A percentile compares a stretch with the other conserved stretches of the same genome.
These are phyloP conservation scores for Stagonosporopsis chrysanthemi DNA, from an alignment of 2,329 filamentous ascomycete genomes.

Conservation along the genomic window DNA sequence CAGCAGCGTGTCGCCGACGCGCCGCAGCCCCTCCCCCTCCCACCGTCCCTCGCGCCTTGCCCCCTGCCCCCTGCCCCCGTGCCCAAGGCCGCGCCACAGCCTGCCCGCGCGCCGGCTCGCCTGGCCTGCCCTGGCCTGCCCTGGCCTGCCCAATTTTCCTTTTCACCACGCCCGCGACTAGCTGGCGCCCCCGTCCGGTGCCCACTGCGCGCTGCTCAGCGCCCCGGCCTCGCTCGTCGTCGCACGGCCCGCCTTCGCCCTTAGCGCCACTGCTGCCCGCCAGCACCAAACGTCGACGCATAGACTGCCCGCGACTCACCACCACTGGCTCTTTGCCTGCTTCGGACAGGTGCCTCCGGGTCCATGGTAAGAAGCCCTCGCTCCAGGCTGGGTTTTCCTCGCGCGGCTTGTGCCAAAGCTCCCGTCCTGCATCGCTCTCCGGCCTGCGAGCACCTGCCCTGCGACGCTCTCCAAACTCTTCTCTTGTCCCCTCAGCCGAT, in stretches of 20 bases:
- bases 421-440: slow-evolving; percentile 42
- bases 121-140: slow-evolving; percentile 3
- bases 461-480: slow-evolving; percentile 49
- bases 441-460: slow-evolving; percentile 41
- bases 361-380: slow-evolving; percentile 48
- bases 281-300: slow-evolving; percentile 45
- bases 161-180: slow-evolving; percentile 22
- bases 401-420: slow-evolving; percentile 43
- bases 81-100: slow-evolving; percentile 2
- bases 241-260: slow-evolving; percentile 8
- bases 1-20: not conserved
- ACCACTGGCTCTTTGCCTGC: slow-evolving; percentile 38
- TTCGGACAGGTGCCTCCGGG: slow-evolving; percentile 46
- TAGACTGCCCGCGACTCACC: slow-evolving; percentile 41
- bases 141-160: slow-evolving; percentile 2
- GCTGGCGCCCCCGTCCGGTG: too few relatives aligned
- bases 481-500: slow-evolving; percentile 40
- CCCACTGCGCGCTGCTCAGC: too few relatives aligned
- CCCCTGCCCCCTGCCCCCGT: not conserved
- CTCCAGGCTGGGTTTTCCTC: slow-evolving; percentile 43
- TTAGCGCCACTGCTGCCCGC: slow-evolving; percentile 38
- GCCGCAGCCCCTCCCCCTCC: slow-evolving; percentile 7
- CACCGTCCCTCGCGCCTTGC: not conserved
- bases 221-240: too few relatives aligned
- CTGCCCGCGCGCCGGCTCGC: slow-evolving; percentile 10